Conservation (phyloP, 2,329 filamentous ascomycete species). For the Cyphellophora europaea region DNA sequence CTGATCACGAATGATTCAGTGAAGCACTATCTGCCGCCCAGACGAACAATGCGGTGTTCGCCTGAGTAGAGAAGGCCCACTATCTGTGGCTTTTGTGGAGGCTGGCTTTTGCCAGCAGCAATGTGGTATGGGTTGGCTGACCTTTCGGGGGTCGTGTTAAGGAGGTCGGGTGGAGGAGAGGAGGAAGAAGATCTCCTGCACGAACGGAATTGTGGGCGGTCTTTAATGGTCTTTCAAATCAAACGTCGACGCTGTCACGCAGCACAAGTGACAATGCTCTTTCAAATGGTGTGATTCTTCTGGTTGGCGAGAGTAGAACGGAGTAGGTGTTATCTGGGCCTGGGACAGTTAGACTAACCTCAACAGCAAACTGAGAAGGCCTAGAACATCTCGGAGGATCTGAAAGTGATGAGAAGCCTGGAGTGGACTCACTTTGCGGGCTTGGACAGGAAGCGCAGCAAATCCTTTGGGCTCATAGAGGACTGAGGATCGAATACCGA, state of each 20-base stretch:
- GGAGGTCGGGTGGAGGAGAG: constrained; percentile 80
- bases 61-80: constrained; percentile 97
- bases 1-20: constrained; percentile 41
- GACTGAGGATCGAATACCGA: constrained; percentile 17
- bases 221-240: constrained; percentile 47
- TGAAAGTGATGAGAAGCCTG: constrained; percentile 6
- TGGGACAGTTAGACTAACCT: constrained; percentile 23
- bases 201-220: constrained; percentile 79
- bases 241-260: constrained; percentile 29
- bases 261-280: too few relatives aligned
- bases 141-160: constrained; percentile 63
- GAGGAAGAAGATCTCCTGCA: constrained; percentile 71
- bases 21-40: constrained; percentile 97
- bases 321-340: constrained; percentile 54
- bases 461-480: constrained; percentile 87
- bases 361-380: constrained; percentile 1
- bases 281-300: too few relatives aligned
- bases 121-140: constrained; percentile 37
- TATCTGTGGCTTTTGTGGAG: constrained; percentile 50
- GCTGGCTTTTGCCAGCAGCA: constrained; percentile 87
- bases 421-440: constrained; percentile 68
- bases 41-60: constrained; percentile 91
- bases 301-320: too few relatives aligned
- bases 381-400: constrained; percentile 1
- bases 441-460: constrained; percentile 88